Percentiles rank a stretch among this genome's conserved stretches.
These are phyloP conservation scores for Halenospora varia DNA, from an alignment of 495 filamentous ascomycete species.

Conservation along the genomic window DNA sequence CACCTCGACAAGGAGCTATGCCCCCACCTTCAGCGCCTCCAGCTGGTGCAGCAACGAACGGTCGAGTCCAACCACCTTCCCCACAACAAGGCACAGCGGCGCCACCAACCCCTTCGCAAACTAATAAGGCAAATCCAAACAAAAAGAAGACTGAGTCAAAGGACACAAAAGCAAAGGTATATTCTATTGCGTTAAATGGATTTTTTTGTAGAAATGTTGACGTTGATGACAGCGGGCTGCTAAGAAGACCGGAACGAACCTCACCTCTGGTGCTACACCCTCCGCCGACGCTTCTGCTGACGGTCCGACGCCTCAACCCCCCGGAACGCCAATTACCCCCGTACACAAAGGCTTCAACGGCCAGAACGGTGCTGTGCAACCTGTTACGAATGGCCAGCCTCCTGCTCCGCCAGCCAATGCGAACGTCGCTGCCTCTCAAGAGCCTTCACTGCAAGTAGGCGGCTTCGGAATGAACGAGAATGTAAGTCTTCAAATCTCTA, in stretches of 20 bases:
- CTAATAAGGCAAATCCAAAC: slow-evolving; percentile 71
- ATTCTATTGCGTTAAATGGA: slow-evolving; percentile 30
- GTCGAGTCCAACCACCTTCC: slow-evolving; percentile 68
- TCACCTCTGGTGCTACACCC: slow-evolving; percentile 59
- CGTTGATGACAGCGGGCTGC: slow-evolving; percentile 48
- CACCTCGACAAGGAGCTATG: slow-evolving; percentile 78
- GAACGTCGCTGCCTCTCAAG: slow-evolving; percentile 43
- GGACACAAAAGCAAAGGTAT: slow-evolving; percentile 71
- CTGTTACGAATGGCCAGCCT: slow-evolving; percentile 40
- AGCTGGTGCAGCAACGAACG: slow-evolving; percentile 51
- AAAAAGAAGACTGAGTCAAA: slow-evolving; percentile 78
- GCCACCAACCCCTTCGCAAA: slow-evolving; percentile 81
- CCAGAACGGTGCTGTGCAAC: slow-evolving; percentile 46
- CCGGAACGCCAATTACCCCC: slow-evolving; percentile 87
- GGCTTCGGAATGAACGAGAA: slow-evolving; percentile 16
- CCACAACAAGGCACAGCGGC: slow-evolving; percentile 68
- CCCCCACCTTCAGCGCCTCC: slow-evolving; percentile 84
- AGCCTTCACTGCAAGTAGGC: slow-evolving; percentile 30
- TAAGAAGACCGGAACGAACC: slow-evolving; percentile 63
- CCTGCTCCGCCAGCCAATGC: slow-evolving; percentile 37
- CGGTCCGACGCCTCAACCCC: slow-evolving; percentile 72
- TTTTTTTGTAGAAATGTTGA: slow-evolving; percentile 28
- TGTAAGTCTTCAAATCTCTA: slow-evolving; percentile 11
- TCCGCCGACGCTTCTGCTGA: slow-evolving; percentile 68
- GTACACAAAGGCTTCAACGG: slow-evolving; percentile 63